These are phyloP conservation scores for Lasiosphaeria ovina DNA, from an alignment of 495 filamentous ascomycete species.

Conservation along the genomic window DNA sequence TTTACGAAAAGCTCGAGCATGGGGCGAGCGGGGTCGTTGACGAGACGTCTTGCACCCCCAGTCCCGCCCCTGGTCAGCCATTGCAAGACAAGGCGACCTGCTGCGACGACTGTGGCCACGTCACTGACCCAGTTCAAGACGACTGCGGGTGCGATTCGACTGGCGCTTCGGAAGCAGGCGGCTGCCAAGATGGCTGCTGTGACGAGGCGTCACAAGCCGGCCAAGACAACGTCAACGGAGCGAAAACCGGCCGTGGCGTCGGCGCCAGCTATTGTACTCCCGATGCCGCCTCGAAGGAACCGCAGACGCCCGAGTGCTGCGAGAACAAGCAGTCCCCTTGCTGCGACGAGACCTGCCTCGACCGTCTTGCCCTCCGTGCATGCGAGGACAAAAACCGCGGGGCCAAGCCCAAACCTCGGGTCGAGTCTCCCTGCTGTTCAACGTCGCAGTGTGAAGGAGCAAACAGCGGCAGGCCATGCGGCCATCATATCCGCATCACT, in stretches of 20 bases:
- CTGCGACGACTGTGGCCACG: neutral
- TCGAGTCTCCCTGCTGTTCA: slow-evolving; percentile 1
- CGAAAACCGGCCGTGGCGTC: slow-evolving; percentile 7
- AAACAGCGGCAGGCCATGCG: slow-evolving; percentile 27
- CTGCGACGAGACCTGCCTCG: slow-evolving; percentile 46
- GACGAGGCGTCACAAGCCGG: neutral
- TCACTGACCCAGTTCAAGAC: neutral
- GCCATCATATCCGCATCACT: slow-evolving; percentile 30
- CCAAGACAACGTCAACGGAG: neutral
- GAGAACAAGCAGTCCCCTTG: slow-evolving; percentile 32
- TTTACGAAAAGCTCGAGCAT: neutral
- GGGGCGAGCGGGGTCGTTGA: neutral
- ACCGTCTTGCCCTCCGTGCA: slow-evolving; percentile 46
- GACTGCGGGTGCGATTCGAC: neutral
- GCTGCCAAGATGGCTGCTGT: neutral
- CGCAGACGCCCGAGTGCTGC: slow-evolving; percentile 29
- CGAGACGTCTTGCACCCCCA: neutral
- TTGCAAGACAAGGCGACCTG: neutral
- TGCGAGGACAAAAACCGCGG: slow-evolving; percentile 22
- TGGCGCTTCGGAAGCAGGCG: neutral
- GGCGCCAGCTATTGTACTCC: slow-evolving; percentile 18
- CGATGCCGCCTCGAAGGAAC: slow-evolving; percentile 6
- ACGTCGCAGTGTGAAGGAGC: slow-evolving; percentile 21
- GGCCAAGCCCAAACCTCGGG: neutral
- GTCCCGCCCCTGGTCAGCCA: no score